Conservation (phyloP, 495 filamentous ascomycete species). For the Lophiostoma macrostomum region DNA sequence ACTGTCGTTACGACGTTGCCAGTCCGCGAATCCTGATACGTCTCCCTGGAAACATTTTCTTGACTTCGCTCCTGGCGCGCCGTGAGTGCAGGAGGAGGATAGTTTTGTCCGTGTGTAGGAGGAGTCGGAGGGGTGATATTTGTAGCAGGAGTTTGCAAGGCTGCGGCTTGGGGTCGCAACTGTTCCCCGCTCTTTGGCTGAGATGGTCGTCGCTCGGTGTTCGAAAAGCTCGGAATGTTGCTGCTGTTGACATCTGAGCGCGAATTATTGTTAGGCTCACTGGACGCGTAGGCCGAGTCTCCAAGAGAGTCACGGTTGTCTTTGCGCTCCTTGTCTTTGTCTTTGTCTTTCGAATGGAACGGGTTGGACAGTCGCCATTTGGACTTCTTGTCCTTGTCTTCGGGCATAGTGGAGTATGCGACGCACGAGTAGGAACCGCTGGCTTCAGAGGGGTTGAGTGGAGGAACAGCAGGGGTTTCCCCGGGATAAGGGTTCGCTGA, state of each 20-base stretch:
- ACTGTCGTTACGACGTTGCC: conserved; percentile 28
- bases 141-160: conserved; percentile 8
- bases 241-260: conserved; percentile 21
- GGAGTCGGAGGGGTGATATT: conserved; percentile 28
- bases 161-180: conserved; percentile 6
- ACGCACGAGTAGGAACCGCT: conserved; percentile 7
- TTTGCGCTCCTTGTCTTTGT: conserved; percentile 29
- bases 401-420: conserved; percentile 1
- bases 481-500: conserved; percentile 7
- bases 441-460: neutral
- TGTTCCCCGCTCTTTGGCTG: conserved; percentile 13
- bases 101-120: neutral
- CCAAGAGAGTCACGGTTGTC: neutral
- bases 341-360: conserved; percentile 32
- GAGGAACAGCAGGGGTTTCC: conserved; percentile 17
- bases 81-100: conserved; percentile 2
- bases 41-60: conserved; percentile 16
- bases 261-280: conserved; percentile 22
- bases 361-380: conserved; percentile 31
- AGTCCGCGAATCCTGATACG: conserved; percentile 18
- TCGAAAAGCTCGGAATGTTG: conserved; percentile 24
- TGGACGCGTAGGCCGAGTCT: conserved; percentile 27
- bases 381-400: conserved; percentile 31
- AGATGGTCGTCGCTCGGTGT: conserved; percentile 12
- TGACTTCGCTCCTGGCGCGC: neutral